These are phyloP conservation scores for Magnolia changhungtana DNA, from an alignment of 164 flowering plant species.

Conservation along the genomic window DNA sequence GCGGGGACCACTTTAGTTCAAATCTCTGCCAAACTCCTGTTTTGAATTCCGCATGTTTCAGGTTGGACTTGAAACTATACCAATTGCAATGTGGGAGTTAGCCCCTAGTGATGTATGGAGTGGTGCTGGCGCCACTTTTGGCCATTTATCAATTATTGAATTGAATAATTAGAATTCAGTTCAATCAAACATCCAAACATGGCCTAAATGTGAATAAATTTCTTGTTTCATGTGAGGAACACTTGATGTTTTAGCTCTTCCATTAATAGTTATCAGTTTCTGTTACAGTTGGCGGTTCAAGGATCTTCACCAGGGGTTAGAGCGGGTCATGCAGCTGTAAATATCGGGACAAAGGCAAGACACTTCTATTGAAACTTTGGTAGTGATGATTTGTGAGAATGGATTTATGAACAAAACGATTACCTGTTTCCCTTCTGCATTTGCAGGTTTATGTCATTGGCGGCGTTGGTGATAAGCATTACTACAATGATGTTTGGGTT, in stretches of 20 bases:
- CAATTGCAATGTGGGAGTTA: no score
- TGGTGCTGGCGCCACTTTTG: background rate
- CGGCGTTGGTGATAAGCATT: conserved; percentile 89
- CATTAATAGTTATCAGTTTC: background rate
- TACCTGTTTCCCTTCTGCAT: background rate
- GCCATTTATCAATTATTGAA: background rate
- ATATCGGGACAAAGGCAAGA: conserved; percentile 68
- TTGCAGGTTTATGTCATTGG: conserved; percentile 78
- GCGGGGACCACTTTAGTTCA: no score
- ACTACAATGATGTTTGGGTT: conserved; percentile 84
- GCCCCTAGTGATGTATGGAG: background rate
- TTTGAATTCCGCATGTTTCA: no score
- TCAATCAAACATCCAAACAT: background rate
- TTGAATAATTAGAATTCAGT: background rate
- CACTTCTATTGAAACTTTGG: background rate
- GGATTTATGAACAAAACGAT: background rate
- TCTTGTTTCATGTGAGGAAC: no score
- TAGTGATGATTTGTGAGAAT: background rate
- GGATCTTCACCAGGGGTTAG: conserved; percentile 80
- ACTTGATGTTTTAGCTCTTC: background rate
- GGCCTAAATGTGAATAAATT: background rate
- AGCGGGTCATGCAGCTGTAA: conserved; percentile 86
- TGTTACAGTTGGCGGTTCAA: conserved; percentile 48
- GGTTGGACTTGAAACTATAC: no score
- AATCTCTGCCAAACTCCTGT: no score